Evolutionary conservation across 805 yeast species (phyloP).

Genomic region (Komagataella mondaviorum): DNA sequence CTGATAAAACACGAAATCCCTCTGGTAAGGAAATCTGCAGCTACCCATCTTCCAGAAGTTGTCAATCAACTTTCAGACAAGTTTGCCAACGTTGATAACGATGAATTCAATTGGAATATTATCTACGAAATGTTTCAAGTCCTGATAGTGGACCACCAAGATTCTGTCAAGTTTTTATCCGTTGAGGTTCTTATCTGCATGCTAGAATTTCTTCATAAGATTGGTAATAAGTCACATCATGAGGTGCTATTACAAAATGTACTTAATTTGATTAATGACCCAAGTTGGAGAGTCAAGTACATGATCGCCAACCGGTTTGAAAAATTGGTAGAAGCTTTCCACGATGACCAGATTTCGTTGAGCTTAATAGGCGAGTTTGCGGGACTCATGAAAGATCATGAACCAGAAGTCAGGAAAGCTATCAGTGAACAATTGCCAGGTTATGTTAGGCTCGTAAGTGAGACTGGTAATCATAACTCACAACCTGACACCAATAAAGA

Average conservation of each 20-base stretch:
- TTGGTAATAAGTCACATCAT: conserved; percentile 43
- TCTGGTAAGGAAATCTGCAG: conserved; percentile 95
- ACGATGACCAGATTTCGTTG: conserved; percentile 40
- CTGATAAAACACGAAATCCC: conserved; percentile 88
- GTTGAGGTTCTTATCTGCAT: conserved; percentile 83
- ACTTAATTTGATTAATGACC: conserved; percentile 65
- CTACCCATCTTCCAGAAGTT: conserved; percentile 64
- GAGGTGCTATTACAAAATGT: conserved; percentile 53
- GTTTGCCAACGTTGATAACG: conserved; percentile 23
- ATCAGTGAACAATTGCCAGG: conserved; percentile 84
- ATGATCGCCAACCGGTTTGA: conserved; percentile 95
- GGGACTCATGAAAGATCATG: conserved; percentile 74
- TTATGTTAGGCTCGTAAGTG: conserved; percentile 38
- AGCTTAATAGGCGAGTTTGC: conserved; percentile 61
- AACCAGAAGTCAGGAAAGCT: conserved; percentile 95
- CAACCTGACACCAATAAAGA: conserved; percentile 17
- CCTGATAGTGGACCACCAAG: conserved; percentile 78
- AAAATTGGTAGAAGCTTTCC: conserved; percentile 52
- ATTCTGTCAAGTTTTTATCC: conserved; percentile 82
- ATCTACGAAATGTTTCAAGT: conserved; percentile 73
- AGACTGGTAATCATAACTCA: conserved; percentile 4
- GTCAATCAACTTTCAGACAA: conserved; percentile 36
- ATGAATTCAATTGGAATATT: conserved; percentile 60
- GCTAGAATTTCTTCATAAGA: conserved; percentile 49
- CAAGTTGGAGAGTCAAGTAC: conserved; percentile 96